Conservation (phyloP, 192 early-diverging fungal genomes). For the Radiomyces spectabilis region DNA sequence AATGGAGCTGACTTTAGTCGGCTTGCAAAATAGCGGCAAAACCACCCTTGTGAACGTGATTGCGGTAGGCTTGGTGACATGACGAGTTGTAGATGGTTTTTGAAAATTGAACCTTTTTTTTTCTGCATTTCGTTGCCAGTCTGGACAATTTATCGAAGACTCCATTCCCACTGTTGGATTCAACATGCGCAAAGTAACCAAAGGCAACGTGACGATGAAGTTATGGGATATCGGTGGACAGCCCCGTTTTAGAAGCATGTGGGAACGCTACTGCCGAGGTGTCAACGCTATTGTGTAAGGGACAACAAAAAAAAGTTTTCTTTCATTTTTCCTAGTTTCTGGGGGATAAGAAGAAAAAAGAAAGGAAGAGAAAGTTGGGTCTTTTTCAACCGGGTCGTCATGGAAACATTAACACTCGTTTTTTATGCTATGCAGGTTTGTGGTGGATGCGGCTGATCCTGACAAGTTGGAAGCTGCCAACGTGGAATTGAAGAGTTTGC, state of each 20-base stretch:
- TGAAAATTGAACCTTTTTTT: neutral
- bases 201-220: slow-evolving; percentile 96
- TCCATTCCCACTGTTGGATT: slow-evolving; percentile 98
- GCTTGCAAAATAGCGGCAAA: slow-evolving; percentile 83
- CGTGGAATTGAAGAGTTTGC: slow-evolving; percentile 82
- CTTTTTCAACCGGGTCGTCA: no score
- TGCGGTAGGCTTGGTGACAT: slow-evolving; percentile 45
- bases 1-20: slow-evolving; percentile 86
- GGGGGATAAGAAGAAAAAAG: no score
- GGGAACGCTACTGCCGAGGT: slow-evolving; percentile 81
- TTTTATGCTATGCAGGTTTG: slow-evolving; percentile 61
- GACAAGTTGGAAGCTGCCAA: slow-evolving; percentile 87
- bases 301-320: no score
- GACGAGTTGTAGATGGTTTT: neutral
- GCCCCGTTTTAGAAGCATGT: slow-evolving; percentile 96
- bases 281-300: slow-evolving; percentile 96
- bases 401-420: no score
- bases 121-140: slow-evolving; percentile 22
- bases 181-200: slow-evolving; percentile 94
- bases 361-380: no score
- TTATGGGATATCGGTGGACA: slow-evolving; percentile 99
- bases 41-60: slow-evolving; percentile 84
- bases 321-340: no score
- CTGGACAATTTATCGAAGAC: slow-evolving; percentile 77
- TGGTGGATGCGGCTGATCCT: slow-evolving; percentile 93